A percentile compares a stretch with the other conserved stretches of the same genome.
phyloP scores from a whole-genome alignment of 2,329 filamentous ascomycete genomes.

The Cladophialophora immunda region DNA sequence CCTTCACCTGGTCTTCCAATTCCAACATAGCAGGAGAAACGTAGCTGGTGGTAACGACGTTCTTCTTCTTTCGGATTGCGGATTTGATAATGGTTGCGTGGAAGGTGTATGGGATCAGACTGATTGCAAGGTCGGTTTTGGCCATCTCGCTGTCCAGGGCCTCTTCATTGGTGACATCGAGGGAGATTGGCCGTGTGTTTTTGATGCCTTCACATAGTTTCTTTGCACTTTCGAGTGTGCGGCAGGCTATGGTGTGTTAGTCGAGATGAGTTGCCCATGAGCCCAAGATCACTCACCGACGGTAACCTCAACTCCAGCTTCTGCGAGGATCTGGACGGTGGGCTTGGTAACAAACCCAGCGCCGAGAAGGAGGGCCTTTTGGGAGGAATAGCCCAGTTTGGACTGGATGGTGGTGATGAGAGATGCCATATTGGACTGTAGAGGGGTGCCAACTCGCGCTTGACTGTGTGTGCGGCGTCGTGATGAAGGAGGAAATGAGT shows the following conservation, averaged over 20 bases:
- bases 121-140: constrained; percentile 81
- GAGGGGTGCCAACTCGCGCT: neutral
- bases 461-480: neutral
- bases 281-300: constrained; percentile 61
- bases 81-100: constrained; percentile 91
- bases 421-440: constrained; percentile 28
- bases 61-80: constrained; percentile 90
- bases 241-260: constrained; percentile 68
- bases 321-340: constrained; percentile 69
- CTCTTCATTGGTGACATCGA: constrained; percentile 80
- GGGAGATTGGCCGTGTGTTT: constrained; percentile 77
- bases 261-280: neutral
- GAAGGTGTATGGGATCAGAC: constrained; percentile 89
- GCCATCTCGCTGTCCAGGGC: constrained; percentile 83
- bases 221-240: constrained; percentile 80
- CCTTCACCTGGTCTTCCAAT: constrained; percentile 82
- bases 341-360: constrained; percentile 63
- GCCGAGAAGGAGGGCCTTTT: constrained; percentile 41
- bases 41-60: constrained; percentile 95
- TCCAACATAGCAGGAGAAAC: constrained; percentile 92
- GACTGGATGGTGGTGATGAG: constrained; percentile 35
- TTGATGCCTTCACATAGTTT: constrained; percentile 76
- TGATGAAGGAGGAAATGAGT: constrained; percentile 24
- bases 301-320: constrained; percentile 70
- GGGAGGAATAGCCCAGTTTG: constrained; percentile 32